Conservation (phyloP, 768 basidiomycete species). For the Ramaria rubella region DNA sequence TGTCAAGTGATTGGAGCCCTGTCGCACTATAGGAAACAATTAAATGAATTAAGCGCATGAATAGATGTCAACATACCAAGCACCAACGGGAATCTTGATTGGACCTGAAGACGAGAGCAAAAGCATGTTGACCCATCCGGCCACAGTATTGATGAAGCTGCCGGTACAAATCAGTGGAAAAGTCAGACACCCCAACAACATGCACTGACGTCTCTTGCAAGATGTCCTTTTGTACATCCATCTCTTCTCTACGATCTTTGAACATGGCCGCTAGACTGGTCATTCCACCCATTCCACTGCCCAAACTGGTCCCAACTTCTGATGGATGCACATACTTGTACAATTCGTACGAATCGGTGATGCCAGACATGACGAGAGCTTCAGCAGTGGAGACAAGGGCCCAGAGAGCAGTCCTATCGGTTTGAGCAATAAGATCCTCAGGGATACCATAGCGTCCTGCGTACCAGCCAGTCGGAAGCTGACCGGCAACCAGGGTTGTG, state of each 20-base stretch:
- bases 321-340: conserved; percentile 97
- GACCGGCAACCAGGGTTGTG: conserved; percentile 90
- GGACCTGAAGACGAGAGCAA: conserved; percentile 95
- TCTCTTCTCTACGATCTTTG: conserved; percentile 96
- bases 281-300: conserved; percentile 97
- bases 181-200: neutral
- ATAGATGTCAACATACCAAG: conserved; percentile 56
- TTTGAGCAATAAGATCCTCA: conserved; percentile 90
- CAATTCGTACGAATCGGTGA: conserved; percentile 96
- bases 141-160: conserved; percentile 98
- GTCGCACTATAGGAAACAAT: conserved; percentile 59
- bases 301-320: conserved; percentile 89
- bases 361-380: conserved; percentile 92
- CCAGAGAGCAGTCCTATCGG: conserved; percentile 91
- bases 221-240: conserved; percentile 97
- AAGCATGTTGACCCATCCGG: conserved; percentile 95
- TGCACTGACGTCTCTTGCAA: conserved; percentile 88
- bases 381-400: conserved; percentile 91
- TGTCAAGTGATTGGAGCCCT: conserved; percentile 94
- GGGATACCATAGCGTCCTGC: conserved; percentile 97
- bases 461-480: conserved; percentile 96
- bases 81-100: conserved; percentile 98
- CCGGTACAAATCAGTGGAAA: conserved; percentile 9
- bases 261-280: conserved; percentile 93
- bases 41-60: neutral